Percentiles rank a stretch among this genome's conserved stretches.
phyloP scores from a whole-genome alignment of 228 moss, liverwort and hornwort species.

The Sphagnum fallax region DNA sequence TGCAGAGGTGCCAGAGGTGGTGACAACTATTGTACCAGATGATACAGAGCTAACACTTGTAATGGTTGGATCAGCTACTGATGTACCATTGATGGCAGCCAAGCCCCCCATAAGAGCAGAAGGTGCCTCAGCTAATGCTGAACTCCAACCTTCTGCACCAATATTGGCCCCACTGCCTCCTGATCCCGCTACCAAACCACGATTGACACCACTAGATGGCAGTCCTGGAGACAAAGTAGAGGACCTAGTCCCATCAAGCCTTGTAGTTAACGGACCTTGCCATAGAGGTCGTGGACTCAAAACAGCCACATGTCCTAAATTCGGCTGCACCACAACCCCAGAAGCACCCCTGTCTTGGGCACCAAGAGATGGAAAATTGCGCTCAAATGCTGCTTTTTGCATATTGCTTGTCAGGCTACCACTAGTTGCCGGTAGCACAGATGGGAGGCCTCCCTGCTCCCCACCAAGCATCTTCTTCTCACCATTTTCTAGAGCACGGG shows the following conservation, averaged over 20 bases:
- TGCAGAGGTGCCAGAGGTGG: constrained; percentile 15
- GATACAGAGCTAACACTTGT: constrained; percentile 27
- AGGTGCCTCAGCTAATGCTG: constrained; percentile 86
- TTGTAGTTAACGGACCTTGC: constrained; percentile 74
- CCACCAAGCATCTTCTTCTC: constrained; percentile 68
- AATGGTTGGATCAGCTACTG: constrained; percentile 20
- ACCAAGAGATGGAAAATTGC: constrained; percentile 95
- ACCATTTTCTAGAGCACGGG: constrained; percentile 82
- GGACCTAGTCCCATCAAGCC: constrained; percentile 52
- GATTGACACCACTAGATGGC: no score
- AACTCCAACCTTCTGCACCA: constrained; percentile 57
- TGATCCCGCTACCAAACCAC: no score
- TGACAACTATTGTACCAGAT: constrained; percentile 26
- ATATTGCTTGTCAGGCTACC: constrained; percentile 94
- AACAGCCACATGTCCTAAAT: constrained; percentile 58
- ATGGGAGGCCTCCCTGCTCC: constrained; percentile 52
- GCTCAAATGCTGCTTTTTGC: constrained; percentile 95
- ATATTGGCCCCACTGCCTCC: no score
- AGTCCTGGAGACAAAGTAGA: no score
- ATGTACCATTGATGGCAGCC: constrained; percentile 44
- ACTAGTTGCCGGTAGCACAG: constrained; percentile 75
- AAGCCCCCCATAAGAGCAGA: constrained; percentile 25
- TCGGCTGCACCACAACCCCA: constrained; percentile 63
- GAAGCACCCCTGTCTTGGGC: constrained; percentile 76
- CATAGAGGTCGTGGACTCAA: constrained; percentile 88